Evolutionary conservation across 768 basidiomycete species (phyloP), one percentile per base, ranked within the genome.

Genomic region (Russula earlei): DNA sequence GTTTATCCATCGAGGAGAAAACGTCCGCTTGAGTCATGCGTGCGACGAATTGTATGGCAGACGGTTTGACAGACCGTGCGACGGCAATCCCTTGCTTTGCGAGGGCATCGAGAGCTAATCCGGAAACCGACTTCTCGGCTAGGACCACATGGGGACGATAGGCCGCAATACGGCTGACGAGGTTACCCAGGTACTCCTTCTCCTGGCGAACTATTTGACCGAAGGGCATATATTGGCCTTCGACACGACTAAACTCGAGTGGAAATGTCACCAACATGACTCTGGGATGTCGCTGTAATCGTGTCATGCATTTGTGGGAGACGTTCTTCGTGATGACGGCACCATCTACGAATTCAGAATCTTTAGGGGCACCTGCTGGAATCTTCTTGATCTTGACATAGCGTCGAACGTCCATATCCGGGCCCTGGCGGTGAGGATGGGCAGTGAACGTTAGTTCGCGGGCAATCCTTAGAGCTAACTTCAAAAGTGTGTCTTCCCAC

Each of bases 331-430:
- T 94, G 65, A 97, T 96, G 54, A 98, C 92, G 5, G 87, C 90
- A 12, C 96, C 96, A 52, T 92, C 88, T 43, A 99, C 91, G 67
- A 93, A 98, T 73, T 99, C 96, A 5, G 92, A 96, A 68, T 99
- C 91, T 25, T 75, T 79, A 19, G 95, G 93, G 36, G 80, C 75
- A 4, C 96, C 96, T 22, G 96, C 96, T 0, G 96, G 95, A 15
- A 98, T 87, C 71, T 95, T 95, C 75, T 99, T 98, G 70, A 98
- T 94, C 72, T 97, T 97, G 45, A 98, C 92, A 63, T 95, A 96
- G 37, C 85, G 81, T 31, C 95, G 77, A 22, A 96, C 86, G 68
- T 98, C 96, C 83, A 97, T 93, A 60, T 91, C 88, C 63, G 92
- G 89, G 2, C 91, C 91, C 66, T 90, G 84, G 5, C 84, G 79